Conservation (phyloP, 306 rosid genomes). For the Quercus robur region DNA sequence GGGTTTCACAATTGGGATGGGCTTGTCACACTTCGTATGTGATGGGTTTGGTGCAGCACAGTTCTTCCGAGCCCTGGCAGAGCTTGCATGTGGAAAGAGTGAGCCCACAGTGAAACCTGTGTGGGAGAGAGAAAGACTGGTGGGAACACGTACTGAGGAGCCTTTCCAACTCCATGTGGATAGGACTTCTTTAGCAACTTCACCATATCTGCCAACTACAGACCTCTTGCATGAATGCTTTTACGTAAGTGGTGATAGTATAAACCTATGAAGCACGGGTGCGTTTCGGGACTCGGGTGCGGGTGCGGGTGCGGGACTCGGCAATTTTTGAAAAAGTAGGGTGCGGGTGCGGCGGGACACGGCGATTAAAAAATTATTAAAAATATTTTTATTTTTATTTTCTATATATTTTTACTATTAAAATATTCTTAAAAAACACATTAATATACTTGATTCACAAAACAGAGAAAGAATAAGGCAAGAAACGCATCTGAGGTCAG, state of each 20-base stretch:
- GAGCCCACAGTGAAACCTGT: constrained; percentile 45
- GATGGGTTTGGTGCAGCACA: constrained; percentile 47
- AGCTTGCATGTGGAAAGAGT: constrained; percentile 29
- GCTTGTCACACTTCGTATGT: constrained; percentile 42
- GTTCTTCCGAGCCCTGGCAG: constrained; percentile 37
- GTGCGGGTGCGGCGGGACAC: too few species aligned
- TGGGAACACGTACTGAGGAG: constrained; percentile 17
- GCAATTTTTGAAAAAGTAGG: too few species aligned
- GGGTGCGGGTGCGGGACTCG: too few species aligned
- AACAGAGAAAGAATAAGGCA: too few species aligned
- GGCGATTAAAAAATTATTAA: too few species aligned
- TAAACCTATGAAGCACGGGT: too few species aligned
- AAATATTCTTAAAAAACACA: too few species aligned
- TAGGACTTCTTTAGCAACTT: constrained; percentile 20
- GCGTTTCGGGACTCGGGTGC: too few species aligned
- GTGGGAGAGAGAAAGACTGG: constrained; percentile 50
- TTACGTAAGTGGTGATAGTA: constrained; percentile 20
- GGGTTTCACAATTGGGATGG: constrained; percentile 48
- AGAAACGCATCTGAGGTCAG: too few species aligned
- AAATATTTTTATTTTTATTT: too few species aligned
- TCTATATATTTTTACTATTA: too few species aligned
- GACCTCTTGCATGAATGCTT: constrained; percentile 34
- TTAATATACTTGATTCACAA: too few species aligned
- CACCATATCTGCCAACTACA: constrained; percentile 41
- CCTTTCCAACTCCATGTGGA: constrained; percentile 24